Evolutionary conservation across 2,329 filamentous ascomycete genomes (phyloP), one percentile per base, ranked within the genome.

Genomic region (Botrytis galanthina): DNA sequence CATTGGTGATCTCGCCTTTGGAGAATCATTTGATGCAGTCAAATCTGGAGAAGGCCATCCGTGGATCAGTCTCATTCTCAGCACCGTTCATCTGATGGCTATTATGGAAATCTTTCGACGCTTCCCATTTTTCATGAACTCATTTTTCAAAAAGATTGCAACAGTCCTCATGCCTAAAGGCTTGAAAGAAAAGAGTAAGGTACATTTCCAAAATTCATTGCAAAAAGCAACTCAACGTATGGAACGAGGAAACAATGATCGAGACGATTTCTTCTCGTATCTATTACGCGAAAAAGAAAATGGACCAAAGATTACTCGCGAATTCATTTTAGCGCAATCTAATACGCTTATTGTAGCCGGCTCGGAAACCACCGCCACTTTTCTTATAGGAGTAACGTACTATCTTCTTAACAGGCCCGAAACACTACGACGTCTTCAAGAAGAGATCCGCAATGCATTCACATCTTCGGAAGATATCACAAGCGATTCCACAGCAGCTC

Each of bases 1-100:
- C 29, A 77, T 77, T 70, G 74, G 74, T 2, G 74, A 76, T 54
- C 70, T 77, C 22, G 68, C 75, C 10, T 77, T 77, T 48, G 76
- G 75, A 5, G 73, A 75, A 62, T 72, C 71, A 16, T 77, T 77
- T 51, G 48, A 71, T 57, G 60, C 71, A 42, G 20, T 76, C 46
- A 48, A 42, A 32, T 71, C 67, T 37, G 72, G 72, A 54, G 16
- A 73, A 46, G 64, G 71, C 2, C 71, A 73, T 39, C 44, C 57
- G 14, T 70, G 66, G 71, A 73, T 73, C 61, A 64, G 59, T 54
- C 32, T 69, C 51, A 72, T 72, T 46, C 42, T 72, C 26, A 32
- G 42, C 12, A 51, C 39, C n/a, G 14, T 72, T 4, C 63, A 72
- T 60, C 26, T 69, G 7, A 72, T 72, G 51, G 42, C 62, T 12